Evolutionary conservation across 2,329 filamentous ascomycete species (phyloP), one percentile per base, ranked within the genome.

Genomic region (Ophiosphaerella narmari): DNA sequence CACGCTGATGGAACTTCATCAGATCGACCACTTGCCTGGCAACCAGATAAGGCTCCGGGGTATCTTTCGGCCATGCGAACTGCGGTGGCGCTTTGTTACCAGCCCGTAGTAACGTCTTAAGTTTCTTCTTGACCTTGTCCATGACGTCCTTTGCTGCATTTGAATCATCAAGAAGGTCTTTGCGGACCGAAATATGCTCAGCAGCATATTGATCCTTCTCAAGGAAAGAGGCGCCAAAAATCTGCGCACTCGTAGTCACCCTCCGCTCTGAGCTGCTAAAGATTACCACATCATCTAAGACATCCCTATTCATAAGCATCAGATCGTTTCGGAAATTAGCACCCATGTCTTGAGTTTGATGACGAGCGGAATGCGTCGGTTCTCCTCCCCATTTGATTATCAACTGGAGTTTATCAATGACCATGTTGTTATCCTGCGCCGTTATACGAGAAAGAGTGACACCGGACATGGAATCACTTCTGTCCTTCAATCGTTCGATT

Each of bases 341-440:
- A 14, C 93, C 94, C 8, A 99, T 84, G 68, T 99, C 95, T 63
- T 96, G 91, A 1, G 94, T 87, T 74, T 99, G 94, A 70, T 99
- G 97, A 43, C 94, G 85, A 29, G 94, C 95, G 24, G 94, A 96
- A 74, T 99, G 95, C 0, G 94, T 99, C 11, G 95, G 94, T 72
- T 99, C 94, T 35, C 94, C 94, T 60, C 94, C 94, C 95, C 94
- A 99, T 70, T 99, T 99, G 74, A 99, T 94, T 62, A 99, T 95
- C 34, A 99, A 83, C 72, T 99, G 94, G 31, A 99, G 78, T 74
- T 99, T 99, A 72, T 99, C 95, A 2, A 99, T 81, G 1, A 96
- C 88, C 41, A 97, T 82, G 65, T 92, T 91, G 70, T 97, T 91
- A 69, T 97, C 94, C 13, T 87, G 91, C 0, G 94, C 93, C 6